Evolutionary conservation across 2,329 filamentous ascomycete genomes (phyloP), one percentile per base, ranked within the genome.

Genomic region (Macrophomina phaseolina): DNA sequence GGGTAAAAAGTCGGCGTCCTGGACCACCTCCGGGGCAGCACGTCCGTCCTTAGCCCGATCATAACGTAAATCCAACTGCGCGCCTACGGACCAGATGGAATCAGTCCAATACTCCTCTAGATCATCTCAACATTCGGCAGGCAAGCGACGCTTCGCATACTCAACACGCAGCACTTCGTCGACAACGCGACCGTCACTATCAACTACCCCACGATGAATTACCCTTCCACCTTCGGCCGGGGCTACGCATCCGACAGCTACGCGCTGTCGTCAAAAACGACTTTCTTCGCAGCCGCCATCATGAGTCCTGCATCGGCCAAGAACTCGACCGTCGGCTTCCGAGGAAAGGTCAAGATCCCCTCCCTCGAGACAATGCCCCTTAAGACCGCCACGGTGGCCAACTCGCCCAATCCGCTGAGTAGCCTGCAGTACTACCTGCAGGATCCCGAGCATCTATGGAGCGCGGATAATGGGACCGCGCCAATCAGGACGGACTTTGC

Each of bases 11-110:
- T 71, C 58, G 66, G 67, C 34, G 46, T 70, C 3, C 61, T 71
- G 5, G 68, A 71, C 32, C 69, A 69, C 23, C 62, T 70, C 9
- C 58, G 69, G 8, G 69, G 69, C 14, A 70, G 69, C 30, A 69
- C 60, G 7, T 64, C 61, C 2, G 45, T 70, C 28, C 63, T 69
- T 49, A 60, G 68, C 16, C 55, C 68, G 1, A 51, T 70, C 32
- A 52, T 68, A 3, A 69, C 68, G 2, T 64, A 69, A 32, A 52
- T 70, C 60, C 68, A 69, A 38, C 66, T 68, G 42, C 38, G 67
- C 0, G 67, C 65, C 36, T 64, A 68, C 23, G 68, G 69, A 5
- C 48, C 67, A 12, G 53, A 67, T 9, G 68, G 68, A 3, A 14
- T 58, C 16, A 49, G 40, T 9, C 49, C 67, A n/a, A 66, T 70